Evolutionary conservation across 345 rosid species (phyloP).

Genomic region (Kernera saxatilis): DNA sequence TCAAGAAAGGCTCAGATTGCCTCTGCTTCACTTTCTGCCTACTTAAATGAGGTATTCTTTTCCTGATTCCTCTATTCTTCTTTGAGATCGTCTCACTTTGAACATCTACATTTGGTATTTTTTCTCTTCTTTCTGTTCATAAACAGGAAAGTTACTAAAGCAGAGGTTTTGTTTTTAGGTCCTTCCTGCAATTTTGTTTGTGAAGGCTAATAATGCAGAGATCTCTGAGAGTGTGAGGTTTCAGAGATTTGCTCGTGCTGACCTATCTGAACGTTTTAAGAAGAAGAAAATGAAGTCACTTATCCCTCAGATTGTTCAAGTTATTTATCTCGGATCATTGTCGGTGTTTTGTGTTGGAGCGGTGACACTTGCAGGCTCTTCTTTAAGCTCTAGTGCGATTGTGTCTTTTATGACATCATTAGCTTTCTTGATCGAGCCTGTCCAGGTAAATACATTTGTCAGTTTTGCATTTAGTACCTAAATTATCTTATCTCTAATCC

Average conservation of each 20-base stretch:
- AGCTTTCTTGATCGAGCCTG: constrained; percentile 79
- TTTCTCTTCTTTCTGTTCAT: background rate
- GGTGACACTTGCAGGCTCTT: constrained; percentile 56
- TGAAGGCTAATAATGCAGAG: constrained; percentile 92
- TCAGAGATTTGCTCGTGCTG: constrained; percentile 62
- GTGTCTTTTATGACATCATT: constrained; percentile 78
- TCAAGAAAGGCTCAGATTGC: constrained; percentile 69
- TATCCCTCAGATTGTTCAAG: constrained; percentile 76
- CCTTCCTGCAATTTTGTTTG: constrained; percentile 79
- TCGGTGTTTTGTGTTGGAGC: constrained; percentile 66
- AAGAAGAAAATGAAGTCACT: constrained; percentile 94
- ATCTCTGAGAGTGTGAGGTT: constrained; percentile 65
- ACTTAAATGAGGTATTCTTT: constrained; percentile 69
- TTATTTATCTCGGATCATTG: constrained; percentile 66
- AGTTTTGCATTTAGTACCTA: background rate
- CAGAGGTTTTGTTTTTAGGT: constrained; percentile 37
- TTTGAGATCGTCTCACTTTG: background rate
- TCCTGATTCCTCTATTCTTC: background rate
- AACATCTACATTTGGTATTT: background rate
- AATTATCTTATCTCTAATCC: background rate
- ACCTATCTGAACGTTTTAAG: constrained; percentile 48
- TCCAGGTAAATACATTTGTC: constrained; percentile 53
- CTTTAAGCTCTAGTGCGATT: constrained; percentile 54
- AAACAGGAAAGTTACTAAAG: background rate
- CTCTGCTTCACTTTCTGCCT: constrained; percentile 67